Evolutionary conservation across 441 rosid genomes (phyloP).

Genomic region (Bruguiera hainesii): DNA sequence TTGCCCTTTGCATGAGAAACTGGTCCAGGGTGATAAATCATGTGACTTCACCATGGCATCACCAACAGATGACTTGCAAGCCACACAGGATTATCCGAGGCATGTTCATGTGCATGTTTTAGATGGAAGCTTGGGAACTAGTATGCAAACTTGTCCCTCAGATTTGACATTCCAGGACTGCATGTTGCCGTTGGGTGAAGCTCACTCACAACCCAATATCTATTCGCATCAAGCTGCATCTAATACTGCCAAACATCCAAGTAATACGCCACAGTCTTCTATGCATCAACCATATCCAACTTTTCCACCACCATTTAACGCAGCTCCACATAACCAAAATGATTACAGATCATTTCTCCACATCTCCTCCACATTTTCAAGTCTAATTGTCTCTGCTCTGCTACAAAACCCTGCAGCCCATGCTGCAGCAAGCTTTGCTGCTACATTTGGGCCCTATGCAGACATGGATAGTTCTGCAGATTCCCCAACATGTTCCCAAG

Average conservation of each 20-base stretch:
- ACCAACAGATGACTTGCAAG: conserved; percentile 42
- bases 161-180: conserved; percentile 51
- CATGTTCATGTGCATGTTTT: conserved; percentile 61
- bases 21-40: conserved; percentile 34
- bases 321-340: conserved; percentile 51
- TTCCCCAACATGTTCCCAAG: conserved; percentile 47
- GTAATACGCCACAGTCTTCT: conserved; percentile 37
- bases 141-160: conserved; percentile 41
- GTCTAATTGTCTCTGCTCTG: conserved; percentile 71
- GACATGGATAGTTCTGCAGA: conserved; percentile 47
- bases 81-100: conserved; percentile 59
- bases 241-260: conserved; percentile 44
- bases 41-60: conserved; percentile 27
- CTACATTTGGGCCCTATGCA: conserved; percentile 78
- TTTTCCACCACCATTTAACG: conserved; percentile 46
- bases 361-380: conserved; percentile 74
- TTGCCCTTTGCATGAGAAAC: conserved; percentile 32
- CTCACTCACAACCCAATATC: conserved; percentile 37
- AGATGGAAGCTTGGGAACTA: conserved; percentile 50
- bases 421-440: conserved; percentile 85
- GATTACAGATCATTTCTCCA: conserved; percentile 72
- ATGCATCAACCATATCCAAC: conserved; percentile 49
- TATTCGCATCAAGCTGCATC: conserved; percentile 59
- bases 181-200: conserved; percentile 47
- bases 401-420: conserved; percentile 91